Percentiles rank a stretch among this genome's conserved stretches.
Evolutionary conservation across 108 stramenopile species (phyloP).

Genomic region (Mayamaea pseudoterrestris): DNA sequence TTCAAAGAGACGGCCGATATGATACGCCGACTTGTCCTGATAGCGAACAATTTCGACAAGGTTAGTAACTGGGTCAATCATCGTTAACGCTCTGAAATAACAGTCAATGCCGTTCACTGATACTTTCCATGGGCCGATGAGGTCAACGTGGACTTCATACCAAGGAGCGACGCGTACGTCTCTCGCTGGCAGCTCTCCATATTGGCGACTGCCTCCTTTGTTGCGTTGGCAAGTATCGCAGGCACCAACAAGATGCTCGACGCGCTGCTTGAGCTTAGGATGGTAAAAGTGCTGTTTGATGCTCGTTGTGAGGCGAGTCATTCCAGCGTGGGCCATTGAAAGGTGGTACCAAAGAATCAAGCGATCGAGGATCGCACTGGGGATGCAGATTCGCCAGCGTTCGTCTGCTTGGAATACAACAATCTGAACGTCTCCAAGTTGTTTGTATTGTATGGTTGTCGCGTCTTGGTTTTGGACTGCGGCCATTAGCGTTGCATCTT

Average conservation of each 20-base stretch:
- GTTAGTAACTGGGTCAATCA: conserved; percentile 25
- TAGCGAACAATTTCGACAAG: conserved; percentile 21
- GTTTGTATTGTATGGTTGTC: too few relatives aligned
- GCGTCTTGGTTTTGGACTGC: too few relatives aligned
- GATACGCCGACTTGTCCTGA: conserved; percentile 13
- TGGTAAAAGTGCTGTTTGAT: conserved; percentile 1
- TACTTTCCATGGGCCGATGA: conserved; percentile 32
- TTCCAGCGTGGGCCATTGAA: conserved; percentile 17
- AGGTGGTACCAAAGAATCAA: conserved; percentile 20
- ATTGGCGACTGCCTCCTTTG: background rate
- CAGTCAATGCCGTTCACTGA: background rate
- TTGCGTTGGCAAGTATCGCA: background rate
- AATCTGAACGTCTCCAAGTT: conserved; percentile 1
- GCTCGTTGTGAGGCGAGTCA: conserved; percentile 1
- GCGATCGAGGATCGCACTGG: conserved; percentile 1
- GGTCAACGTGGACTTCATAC: conserved; percentile 21
- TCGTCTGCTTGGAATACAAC: conserved; percentile 2
- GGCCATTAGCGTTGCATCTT: background rate
- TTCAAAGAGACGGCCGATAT: conserved; percentile 15
- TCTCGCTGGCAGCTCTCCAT: background rate
- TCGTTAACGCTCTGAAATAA: conserved; percentile 7
- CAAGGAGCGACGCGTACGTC: conserved; percentile 2
- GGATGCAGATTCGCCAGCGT: conserved; percentile 23
- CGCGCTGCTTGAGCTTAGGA: background rate
- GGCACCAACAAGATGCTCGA: background rate